phyloP scores from a whole-genome alignment of 2,329 filamentous ascomycete species.

The Sporothrix euskadiensis region DNA sequence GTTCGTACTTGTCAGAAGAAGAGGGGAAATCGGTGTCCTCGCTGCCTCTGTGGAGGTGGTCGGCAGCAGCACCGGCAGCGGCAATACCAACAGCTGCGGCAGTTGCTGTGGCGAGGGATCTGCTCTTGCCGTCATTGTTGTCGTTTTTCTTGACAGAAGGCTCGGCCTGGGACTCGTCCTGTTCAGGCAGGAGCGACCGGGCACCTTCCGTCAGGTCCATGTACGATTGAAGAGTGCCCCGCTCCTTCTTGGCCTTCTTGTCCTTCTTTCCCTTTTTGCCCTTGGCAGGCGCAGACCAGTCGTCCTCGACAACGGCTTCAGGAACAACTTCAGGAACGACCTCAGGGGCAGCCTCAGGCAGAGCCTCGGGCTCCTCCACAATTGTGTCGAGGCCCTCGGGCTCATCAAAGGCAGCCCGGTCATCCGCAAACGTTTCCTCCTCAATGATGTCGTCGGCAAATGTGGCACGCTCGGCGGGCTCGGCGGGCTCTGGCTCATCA shows the following conservation, averaged over 20 bases:
- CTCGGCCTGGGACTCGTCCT: slow-evolving; percentile 12
- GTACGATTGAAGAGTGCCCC: slow-evolving; percentile 13
- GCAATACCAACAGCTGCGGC: background rate
- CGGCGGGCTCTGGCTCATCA: slow-evolving; percentile 14
- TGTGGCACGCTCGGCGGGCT: background rate
- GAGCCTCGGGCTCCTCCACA: slow-evolving; percentile 9
- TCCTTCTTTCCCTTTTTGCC: slow-evolving; percentile 24
- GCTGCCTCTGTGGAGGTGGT: background rate
- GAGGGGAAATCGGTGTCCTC: slow-evolving; percentile 3
- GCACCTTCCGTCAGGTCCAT: slow-evolving; percentile 13
- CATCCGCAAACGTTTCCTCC: background rate
- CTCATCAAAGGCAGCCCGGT: background rate
- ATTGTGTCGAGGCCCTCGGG: slow-evolving; percentile 4
- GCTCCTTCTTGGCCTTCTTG: slow-evolving; percentile 24
- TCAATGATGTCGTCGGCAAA: background rate
- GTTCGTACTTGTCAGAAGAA: background rate
- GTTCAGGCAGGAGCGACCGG: slow-evolving; percentile 18
- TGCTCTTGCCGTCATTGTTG: no score
- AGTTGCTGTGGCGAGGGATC: background rate
- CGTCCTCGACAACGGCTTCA: background rate
- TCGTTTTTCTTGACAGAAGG: background rate
- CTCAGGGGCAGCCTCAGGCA: background rate
- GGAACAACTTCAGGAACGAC: no score
- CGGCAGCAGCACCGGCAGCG: background rate
- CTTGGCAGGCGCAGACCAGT: slow-evolving; percentile 18